Evolutionary conservation across 2,329 filamentous ascomycete genomes (phyloP), one percentile per base, ranked within the genome.

Genomic region (Ampelomyces quisqualis): DNA sequence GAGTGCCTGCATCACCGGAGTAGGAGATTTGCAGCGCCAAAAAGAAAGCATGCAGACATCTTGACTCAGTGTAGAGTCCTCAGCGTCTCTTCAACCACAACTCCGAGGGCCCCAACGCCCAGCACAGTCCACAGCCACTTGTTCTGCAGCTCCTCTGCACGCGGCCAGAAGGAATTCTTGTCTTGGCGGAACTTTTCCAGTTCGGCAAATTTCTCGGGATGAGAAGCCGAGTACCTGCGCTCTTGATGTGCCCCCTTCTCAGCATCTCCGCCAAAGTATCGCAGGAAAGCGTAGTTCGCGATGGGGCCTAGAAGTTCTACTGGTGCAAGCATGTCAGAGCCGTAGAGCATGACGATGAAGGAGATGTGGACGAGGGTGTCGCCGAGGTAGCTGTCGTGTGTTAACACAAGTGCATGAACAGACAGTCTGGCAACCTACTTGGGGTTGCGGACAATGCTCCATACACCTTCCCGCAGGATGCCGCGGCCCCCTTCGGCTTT

Each of bases 151-250:
- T 81, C 77, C 20, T 67, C 59, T 1, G 71, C 33, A 8, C 66
- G 66, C 1, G 79, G 80, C 79, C 79, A 84, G 63, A 83, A 79
- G 26, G 77, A 75, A 52, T 84, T 81, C 62, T 80, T 79, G 53
- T 77, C 73, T 15, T 62, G 47, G 35, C 71, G 70, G 68, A 77
- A 82, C 38, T 72, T 58, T 53, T 75, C 67, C 14, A 82, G 67
- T 48, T 82, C 73, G 29, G 70, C 65, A 35, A 76, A 73, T 60
- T 82, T 82, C 32, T 70, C 58, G 4, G 72, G 70, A 42, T 76
- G 72, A 10, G 73, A 71, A 26, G 70, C 69, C 14, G 70, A 70
- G 54, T 82, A 82, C 4, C 78, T 72, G 36, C 73, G 69, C 38
- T 71, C 70, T 57, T 81, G 78, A 40, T 67, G 69, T 15, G 67